Base-by-base conservation (phyloP, 768 basidiomycete genomes). In the Leccinum incarnatum region DNA sequence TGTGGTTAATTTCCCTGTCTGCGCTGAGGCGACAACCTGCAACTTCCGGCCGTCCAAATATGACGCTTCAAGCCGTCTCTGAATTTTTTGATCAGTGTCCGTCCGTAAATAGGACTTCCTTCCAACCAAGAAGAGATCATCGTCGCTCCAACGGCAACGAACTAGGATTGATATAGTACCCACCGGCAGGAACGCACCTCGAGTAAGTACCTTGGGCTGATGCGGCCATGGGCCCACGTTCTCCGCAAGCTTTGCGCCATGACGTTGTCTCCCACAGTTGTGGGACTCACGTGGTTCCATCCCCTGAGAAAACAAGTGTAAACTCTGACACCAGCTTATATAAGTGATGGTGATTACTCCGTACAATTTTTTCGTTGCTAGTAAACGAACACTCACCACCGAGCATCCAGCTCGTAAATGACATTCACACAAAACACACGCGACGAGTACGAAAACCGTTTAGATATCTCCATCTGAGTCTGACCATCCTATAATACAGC, bases 341-440 rank as follows among this genome's bases (percentile, higher is more conserved):
- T 63, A 62, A 64, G 59, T 48, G 21, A n/a, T 56, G 25, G n/a
- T n/a, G 36, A 52, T 59, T 42, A 8, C 11, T 12, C 14, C 9
- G 17, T 29, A 14, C 36, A 48, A 57, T 40, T 7, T 62, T 49
- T 64, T 51, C 47, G 11, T 34, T 36, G 12, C 21, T 14, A 50
- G 25, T 1, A 10, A 37, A 29, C 10, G n/a, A 54, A 27, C 5
- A 21, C 6, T n/a, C 30, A 32, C 36, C 42, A 23, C 51, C 56
- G 67, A 71, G 71, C 67, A 59, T 36, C 55, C 46, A 60, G 73
- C 73, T 74, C 61, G 80, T 82, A 75, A 79, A 93, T 93, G 91
- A 80, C 83, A 77, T 93, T 87, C 83, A 89, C 89, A 68, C 83
- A 89, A 74, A 86, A 83, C 81, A 93, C 91, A 73, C 85, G 91